Base-by-base conservation (phyloP, 768 basidiomycete species). In the Paxillus involutus region DNA sequence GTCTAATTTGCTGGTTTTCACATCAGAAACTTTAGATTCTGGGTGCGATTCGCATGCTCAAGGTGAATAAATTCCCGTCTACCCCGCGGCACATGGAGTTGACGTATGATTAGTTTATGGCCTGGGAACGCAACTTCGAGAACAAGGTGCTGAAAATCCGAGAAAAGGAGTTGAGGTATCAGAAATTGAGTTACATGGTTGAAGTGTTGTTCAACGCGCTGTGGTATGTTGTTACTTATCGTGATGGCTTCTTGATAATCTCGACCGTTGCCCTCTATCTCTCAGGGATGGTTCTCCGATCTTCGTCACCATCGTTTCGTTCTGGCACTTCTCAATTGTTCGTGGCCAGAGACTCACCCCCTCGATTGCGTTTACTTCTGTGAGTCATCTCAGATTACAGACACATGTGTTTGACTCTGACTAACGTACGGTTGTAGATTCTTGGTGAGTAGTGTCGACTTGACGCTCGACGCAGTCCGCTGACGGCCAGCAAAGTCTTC, bases 71-170 rank as follows among this genome's bases (percentile, higher is more conserved):
- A 45, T n/a, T 2, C 17, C 33, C 55, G 2, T 9, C 16, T 45
- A 26, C 6, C 7, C 2, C 1, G 32, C 36, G 16, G 3, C 13
- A 14, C 19, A 11, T 44, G 5, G 12, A 19, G 21, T 37, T 51
- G 33, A 70, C 42, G 11, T 26, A 6, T 2, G 36, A 41, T 21
- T 61, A 88, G 85, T 97, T 95, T 71, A 95, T 96, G 92, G 94
- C 92, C 14, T 87, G 85, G 94, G 94, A 97, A 68, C 84, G 94
- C 24, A 91, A 84, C 65, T 95, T 95, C 61, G 94, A 96, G 71
- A 76, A 77, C 21, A 79, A 78, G 10, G 85, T 94, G 0, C 68
- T 88, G 49, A 83, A 80, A 48, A 76, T 96, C 55, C 82, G 94
- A 24, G 84, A 84, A 41, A 86, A 84, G 59, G 94, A 97, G 68